These are phyloP conservation scores for Takashimella koratensis DNA, from an alignment of 1,284 basidiomycete genomes.

Conservation along the genomic window DNA sequence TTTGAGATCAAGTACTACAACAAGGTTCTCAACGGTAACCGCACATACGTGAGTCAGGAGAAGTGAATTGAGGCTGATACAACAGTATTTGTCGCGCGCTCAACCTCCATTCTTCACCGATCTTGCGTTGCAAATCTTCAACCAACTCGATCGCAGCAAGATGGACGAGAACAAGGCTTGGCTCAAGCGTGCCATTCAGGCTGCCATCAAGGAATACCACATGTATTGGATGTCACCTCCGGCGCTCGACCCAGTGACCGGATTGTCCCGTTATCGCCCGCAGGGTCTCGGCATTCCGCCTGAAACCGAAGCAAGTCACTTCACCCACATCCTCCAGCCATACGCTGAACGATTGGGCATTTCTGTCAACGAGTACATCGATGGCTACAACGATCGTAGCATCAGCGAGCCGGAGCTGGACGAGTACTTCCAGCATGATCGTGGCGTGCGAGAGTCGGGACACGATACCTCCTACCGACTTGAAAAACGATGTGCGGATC, in stretches of 20 bases:
- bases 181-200: slow-evolving; percentile 91
- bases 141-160: slow-evolving; percentile 83
- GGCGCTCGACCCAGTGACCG: slow-evolving; percentile 86
- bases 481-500: slow-evolving; percentile 87
- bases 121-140: slow-evolving; percentile 96
- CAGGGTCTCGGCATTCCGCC: slow-evolving; percentile 95
- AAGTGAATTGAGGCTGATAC: slow-evolving; percentile 2
- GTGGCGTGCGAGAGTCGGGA: slow-evolving; percentile 87
- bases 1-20: slow-evolving; percentile 98
- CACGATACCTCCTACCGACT: slow-evolving; percentile 98
- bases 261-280: slow-evolving; percentile 88
- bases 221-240: slow-evolving; percentile 93
- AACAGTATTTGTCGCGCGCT: slow-evolving; percentile 87
- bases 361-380: slow-evolving; percentile 95
- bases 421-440: slow-evolving; percentile 96
- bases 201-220: slow-evolving; percentile 98
- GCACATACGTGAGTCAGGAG: slow-evolving; percentile 40
- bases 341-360: slow-evolving; percentile 89
- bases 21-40: slow-evolving; percentile 58
- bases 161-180: slow-evolving; percentile 78
- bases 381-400: slow-evolving; percentile 83
- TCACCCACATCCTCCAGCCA: slow-evolving; percentile 93
- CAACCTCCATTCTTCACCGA: slow-evolving; percentile 99
- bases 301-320: slow-evolving; percentile 96
- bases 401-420: slow-evolving; percentile 86